Evolutionary conservation across 2,329 filamentous ascomycete species (phyloP).

Genomic region (Scedosporium boydii): DNA sequence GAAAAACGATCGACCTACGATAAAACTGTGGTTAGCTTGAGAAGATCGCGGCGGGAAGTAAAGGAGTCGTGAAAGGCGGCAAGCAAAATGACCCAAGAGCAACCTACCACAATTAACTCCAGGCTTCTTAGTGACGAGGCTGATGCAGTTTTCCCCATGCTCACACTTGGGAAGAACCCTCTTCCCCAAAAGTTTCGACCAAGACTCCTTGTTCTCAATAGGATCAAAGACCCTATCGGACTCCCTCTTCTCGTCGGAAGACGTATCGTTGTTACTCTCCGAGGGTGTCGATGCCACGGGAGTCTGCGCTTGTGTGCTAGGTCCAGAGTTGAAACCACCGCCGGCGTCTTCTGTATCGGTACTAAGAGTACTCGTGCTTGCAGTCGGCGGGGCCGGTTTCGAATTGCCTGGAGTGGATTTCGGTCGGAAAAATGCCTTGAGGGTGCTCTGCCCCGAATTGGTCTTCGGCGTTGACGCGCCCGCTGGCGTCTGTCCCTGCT

Average conservation of each 20-base stretch:
- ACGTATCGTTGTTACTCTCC: background rate
- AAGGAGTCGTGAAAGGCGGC: too few relatives aligned
- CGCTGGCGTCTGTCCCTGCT: constrained; percentile 16
- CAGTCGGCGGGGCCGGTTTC: background rate
- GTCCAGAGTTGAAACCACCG: background rate
- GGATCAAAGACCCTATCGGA: constrained; percentile 50
- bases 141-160: constrained; percentile 80
- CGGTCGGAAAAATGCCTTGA: constrained; percentile 73
- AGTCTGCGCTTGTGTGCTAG: background rate
- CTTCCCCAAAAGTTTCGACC: constrained; percentile 75
- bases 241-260: background rate
- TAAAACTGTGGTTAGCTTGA: constrained; percentile 11
- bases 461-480: constrained; percentile 17
- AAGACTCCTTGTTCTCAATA: constrained; percentile 67
- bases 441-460: constrained; percentile 38
- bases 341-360: background rate
- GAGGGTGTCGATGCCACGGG: background rate
- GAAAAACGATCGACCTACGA: constrained; percentile 50
- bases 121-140: constrained; percentile 75
- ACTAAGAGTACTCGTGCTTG: background rate
- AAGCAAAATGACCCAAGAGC: background rate
- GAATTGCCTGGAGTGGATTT: constrained; percentile 23
- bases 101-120: constrained; percentile 64
- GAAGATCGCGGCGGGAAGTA: background rate
- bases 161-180: constrained; percentile 71